Conservation (phyloP, 139 green algal genomes). For the Chlorella sp. region DNA sequence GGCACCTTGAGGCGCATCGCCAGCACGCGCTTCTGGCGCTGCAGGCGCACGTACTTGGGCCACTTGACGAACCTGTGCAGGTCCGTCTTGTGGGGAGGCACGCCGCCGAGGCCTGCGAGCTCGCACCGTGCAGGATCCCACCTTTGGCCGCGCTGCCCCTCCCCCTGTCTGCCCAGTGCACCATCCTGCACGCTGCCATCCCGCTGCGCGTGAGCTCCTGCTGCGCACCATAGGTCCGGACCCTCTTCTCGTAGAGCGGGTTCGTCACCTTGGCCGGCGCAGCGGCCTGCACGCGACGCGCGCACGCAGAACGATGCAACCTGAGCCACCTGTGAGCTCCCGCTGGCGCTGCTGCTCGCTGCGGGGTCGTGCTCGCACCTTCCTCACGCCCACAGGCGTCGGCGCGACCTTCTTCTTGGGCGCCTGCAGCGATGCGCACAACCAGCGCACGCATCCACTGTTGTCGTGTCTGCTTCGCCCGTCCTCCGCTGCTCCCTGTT, state of each 20-base stretch:
- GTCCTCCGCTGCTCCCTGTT: too few relatives aligned
- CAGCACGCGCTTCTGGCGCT: slow-evolving; percentile 91
- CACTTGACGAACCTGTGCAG: slow-evolving; percentile 98
- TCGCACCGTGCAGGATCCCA: too few relatives aligned
- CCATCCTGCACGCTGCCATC: neutral
- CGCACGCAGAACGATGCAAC: neutral
- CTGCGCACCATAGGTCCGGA: slow-evolving; percentile 83
- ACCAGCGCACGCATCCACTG: neutral
- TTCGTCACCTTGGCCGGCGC: slow-evolving; percentile 72
- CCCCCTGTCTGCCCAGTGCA: too few relatives aligned
- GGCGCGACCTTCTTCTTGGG: slow-evolving; percentile 80
- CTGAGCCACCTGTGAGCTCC: neutral
- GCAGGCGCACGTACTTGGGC: slow-evolving; percentile 98
- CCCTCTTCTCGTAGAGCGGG: slow-evolving; percentile 93
- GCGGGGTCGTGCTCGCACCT: slow-evolving; percentile 28
- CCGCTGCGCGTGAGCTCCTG: neutral
- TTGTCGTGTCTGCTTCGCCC: neutral
- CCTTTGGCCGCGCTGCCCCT: too few relatives aligned
- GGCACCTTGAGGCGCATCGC: slow-evolving; percentile 88
- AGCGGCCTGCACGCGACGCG: slow-evolving; percentile 30
- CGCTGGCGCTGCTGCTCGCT: neutral
- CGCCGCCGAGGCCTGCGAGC: slow-evolving; percentile 72
- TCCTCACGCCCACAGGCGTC: slow-evolving; percentile 57
- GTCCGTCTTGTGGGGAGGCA: slow-evolving; percentile 79
- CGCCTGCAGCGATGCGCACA: slow-evolving; percentile 19